These are phyloP conservation scores for Sphaceloma murrayae DNA, from an alignment of 2,329 filamentous ascomycete species.

Conservation along the genomic window DNA sequence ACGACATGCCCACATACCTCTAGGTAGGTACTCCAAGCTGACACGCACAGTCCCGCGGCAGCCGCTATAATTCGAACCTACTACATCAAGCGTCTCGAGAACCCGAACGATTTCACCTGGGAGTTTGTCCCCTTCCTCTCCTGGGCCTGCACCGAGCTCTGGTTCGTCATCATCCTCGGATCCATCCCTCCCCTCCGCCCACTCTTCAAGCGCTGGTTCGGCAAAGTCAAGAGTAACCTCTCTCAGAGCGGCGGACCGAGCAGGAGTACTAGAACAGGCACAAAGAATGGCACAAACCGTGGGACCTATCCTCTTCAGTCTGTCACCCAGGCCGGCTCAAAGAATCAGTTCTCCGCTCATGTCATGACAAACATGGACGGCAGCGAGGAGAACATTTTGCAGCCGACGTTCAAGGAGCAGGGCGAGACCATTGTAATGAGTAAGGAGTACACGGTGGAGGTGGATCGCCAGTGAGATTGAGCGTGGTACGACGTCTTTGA, in stretches of 20 bases:
- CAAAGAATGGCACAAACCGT: slow-evolving; percentile 7
- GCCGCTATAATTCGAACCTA: slow-evolving; percentile 16
- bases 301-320: slow-evolving; percentile 5
- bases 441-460: slow-evolving; percentile 8
- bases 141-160: slow-evolving; percentile 15
- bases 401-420: slow-evolving; percentile 1
- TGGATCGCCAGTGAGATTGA: not conserved
- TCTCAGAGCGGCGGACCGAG: not conserved
- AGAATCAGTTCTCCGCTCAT: slow-evolving; percentile 10
- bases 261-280: not conserved
- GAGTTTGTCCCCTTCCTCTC: slow-evolving; percentile 14
- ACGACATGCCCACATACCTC: not conserved
- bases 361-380: slow-evolving; percentile 13
- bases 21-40: too few relatives aligned
- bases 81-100: slow-evolving; percentile 15
- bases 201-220: slow-evolving; percentile 17
- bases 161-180: slow-evolving; percentile 17
- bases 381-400: slow-evolving; percentile 15
- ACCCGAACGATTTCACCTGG: slow-evolving; percentile 12
- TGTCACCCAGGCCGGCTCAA: not conserved
- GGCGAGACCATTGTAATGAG: slow-evolving; percentile 6
- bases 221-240: slow-evolving; percentile 8
- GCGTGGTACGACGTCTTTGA: too few relatives aligned
- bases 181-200: slow-evolving; percentile 17
- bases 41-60: slow-evolving; percentile 9